These are phyloP conservation scores for Clausena lansium DNA, from an alignment of 345 rosid genomes.

Conservation along the genomic window DNA sequence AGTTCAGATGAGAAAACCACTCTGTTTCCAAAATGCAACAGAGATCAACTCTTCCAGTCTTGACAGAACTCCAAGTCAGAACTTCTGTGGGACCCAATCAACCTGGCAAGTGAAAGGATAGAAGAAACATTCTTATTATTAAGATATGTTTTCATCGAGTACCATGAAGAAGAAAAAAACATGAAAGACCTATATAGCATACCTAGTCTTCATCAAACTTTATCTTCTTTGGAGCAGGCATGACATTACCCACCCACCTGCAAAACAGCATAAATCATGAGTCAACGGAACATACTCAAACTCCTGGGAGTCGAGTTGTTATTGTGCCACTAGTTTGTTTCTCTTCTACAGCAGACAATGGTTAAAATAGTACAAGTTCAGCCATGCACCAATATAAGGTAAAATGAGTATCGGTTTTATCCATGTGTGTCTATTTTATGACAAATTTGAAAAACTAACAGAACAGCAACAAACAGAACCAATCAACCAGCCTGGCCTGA, in stretches of 20 bases:
- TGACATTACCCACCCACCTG: slow-evolving; percentile 71
- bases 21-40: no score
- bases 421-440: background rate
- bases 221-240: slow-evolving; percentile 66
- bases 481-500: background rate
- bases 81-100: background rate
- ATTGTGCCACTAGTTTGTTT: background rate
- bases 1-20: background rate
- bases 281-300: background rate
- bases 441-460: background rate
- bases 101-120: background rate
- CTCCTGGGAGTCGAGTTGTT: background rate
- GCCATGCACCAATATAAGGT: background rate
- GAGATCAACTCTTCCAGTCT: background rate
- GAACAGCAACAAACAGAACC: background rate
- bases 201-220: slow-evolving; percentile 63
- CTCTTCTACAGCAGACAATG: background rate
- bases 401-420: background rate
- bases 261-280: slow-evolving; percentile 10
- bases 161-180: no score
- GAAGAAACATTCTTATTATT: background rate
- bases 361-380: background rate
- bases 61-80: background rate
- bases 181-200: background rate
- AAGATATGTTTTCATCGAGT: background rate